phyloP scores from a whole-genome alignment of 768 basidiomycete genomes.

The Suillus variegatus region DNA sequence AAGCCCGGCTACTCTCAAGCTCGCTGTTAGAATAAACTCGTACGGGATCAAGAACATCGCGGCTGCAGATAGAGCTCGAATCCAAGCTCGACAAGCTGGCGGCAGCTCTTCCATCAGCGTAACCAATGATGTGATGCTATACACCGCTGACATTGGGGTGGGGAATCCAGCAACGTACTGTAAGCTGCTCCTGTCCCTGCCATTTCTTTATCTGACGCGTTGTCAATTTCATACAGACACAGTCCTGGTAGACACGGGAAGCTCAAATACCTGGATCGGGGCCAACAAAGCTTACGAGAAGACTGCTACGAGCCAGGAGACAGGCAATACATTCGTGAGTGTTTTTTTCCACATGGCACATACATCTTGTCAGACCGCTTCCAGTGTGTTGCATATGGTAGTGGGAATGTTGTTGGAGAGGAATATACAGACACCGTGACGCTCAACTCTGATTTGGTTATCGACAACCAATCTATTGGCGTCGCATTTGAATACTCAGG shows the following conservation, averaged over 20 bases:
- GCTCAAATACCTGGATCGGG: conserved; percentile 25
- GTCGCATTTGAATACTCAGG: conserved; percentile 19
- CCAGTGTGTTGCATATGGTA: conserved; percentile 14
- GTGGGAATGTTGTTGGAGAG: conserved; percentile 11
- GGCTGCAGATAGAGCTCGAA: conserved; percentile 10
- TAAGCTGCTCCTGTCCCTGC: neutral
- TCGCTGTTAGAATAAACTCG: conserved; percentile 7
- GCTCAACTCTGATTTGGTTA: conserved; percentile 16
- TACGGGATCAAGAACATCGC: conserved; percentile 6
- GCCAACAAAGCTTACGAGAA: conserved; percentile 4
- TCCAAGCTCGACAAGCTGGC: neutral
- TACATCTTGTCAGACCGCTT: neutral
- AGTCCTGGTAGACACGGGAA: conserved; percentile 20
- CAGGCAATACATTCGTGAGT: conserved; percentile 10
- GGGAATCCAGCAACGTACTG: conserved; percentile 14
- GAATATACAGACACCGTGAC: conserved; percentile 21
- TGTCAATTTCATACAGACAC: conserved; percentile 13
- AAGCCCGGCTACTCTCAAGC: neutral
- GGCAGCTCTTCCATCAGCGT: conserved; percentile 8
- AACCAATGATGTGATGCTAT: conserved; percentile 17
- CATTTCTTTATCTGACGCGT: neutral
- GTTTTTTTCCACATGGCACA: neutral
- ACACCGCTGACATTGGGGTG: conserved; percentile 16
- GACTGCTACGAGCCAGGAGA: conserved; percentile 3
- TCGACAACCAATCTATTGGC: conserved; percentile 34